Conservation (phyloP, 192 early-diverging fungal genomes). For the Umbelopsis sp. region DNA sequence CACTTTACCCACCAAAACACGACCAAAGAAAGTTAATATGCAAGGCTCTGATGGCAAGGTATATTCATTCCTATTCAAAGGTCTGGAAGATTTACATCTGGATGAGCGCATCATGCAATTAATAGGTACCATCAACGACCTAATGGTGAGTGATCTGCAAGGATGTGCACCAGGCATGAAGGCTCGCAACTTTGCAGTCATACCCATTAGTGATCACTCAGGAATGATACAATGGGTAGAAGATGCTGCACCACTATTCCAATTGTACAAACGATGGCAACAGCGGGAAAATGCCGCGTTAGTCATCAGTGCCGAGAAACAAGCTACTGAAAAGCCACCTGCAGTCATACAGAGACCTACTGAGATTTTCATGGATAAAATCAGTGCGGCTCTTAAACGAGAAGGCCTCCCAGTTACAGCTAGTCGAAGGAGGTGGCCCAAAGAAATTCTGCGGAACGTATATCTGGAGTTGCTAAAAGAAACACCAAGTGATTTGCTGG, state of each 20-base stretch:
- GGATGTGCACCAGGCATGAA: slow-evolving; percentile 41
- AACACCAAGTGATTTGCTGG: slow-evolving; percentile 67
- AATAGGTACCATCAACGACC: slow-evolving; percentile 59
- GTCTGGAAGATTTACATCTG: slow-evolving; percentile 88
- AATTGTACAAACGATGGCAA: slow-evolving; percentile 79
- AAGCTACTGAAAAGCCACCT: slow-evolving; percentile 29
- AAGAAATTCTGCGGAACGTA: slow-evolving; percentile 55
- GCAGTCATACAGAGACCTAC: slow-evolving; percentile 51
- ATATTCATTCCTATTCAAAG: slow-evolving; percentile 87
- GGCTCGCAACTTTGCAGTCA: slow-evolving; percentile 66
- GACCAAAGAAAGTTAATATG: slow-evolving; percentile 85
- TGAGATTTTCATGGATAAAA: slow-evolving; percentile 82
- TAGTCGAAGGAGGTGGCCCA: slow-evolving; percentile 73
- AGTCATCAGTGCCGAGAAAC: slow-evolving; percentile 43
- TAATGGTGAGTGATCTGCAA: slow-evolving; percentile 55
- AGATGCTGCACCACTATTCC: slow-evolving; percentile 76
- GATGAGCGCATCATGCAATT: slow-evolving; percentile 93
- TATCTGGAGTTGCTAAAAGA: slow-evolving; percentile 64
- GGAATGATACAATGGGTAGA: slow-evolving; percentile 98
- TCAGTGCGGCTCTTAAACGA: slow-evolving; percentile 59
- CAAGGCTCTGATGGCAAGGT: slow-evolving; percentile 54
- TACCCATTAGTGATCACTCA: slow-evolving; percentile 85
- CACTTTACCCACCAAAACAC: slow-evolving; percentile 85
- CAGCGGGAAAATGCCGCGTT: slow-evolving; percentile 63
- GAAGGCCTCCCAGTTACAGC: slow-evolving; percentile 53